phyloP scores from a whole-genome alignment of 2,329 filamentous ascomycete species.

The Verticillium dahliae region DNA sequence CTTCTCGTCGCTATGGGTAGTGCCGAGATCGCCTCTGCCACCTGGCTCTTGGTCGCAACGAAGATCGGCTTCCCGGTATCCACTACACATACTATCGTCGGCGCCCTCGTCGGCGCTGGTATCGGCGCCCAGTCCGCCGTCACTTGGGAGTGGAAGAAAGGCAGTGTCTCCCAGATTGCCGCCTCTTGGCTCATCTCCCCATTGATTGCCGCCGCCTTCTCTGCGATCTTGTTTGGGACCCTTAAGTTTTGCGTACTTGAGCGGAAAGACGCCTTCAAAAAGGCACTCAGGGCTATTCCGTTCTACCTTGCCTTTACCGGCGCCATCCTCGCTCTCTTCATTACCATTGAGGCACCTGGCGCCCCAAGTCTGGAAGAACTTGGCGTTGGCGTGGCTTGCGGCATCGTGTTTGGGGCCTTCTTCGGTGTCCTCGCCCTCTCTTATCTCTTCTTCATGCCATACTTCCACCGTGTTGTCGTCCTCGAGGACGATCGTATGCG shows the following conservation, averaged over 20 bases:
- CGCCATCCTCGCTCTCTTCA: slow-evolving; percentile 14
- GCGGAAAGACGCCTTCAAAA: slow-evolving; percentile 12
- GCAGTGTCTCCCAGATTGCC: slow-evolving; percentile 14
- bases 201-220: slow-evolving; percentile 10
- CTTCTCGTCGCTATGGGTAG: slow-evolving; percentile 8
- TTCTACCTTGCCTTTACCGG: slow-evolving; percentile 18
- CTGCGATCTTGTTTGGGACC: slow-evolving; percentile 10
- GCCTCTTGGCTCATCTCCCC: slow-evolving; percentile 15
- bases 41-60: slow-evolving; percentile 8
- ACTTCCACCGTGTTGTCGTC: slow-evolving; percentile 24
- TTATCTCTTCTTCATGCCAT: slow-evolving; percentile 28
- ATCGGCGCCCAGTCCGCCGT: slow-evolving; percentile 22
- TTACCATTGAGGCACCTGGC: slow-evolving; percentile 12
- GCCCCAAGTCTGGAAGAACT: slow-evolving; percentile 21
- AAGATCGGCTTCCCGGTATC: slow-evolving; percentile 10
- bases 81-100: slow-evolving; percentile 9
- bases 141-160: slow-evolving; percentile 12
- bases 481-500: slow-evolving; percentile 23
- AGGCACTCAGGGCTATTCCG: slow-evolving; percentile 12
- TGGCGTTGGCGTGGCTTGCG: slow-evolving; percentile 22
- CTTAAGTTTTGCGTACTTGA: slow-evolving; percentile 11
- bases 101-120: slow-evolving; percentile 9
- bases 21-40: slow-evolving; percentile 9
- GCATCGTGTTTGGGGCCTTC: slow-evolving; percentile 21
- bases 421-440: slow-evolving; percentile 20